phyloP scores from a whole-genome alignment of 1,284 basidiomycete species.

The Neonothopanus nambi region DNA sequence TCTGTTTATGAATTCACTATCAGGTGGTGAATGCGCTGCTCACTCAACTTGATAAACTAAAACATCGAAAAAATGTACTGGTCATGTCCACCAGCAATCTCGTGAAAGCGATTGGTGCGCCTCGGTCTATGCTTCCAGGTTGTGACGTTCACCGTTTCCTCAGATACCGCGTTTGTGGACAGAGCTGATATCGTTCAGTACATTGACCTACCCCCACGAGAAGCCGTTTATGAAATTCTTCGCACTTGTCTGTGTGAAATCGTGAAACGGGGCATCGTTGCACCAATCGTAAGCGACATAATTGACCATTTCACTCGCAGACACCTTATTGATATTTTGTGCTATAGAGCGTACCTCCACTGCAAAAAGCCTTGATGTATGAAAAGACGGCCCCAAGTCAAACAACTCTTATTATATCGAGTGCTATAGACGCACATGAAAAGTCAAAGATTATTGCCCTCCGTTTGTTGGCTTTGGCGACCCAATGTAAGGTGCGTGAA shows the following conservation, averaged over 20 bases:
- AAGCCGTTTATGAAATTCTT: slow-evolving; percentile 95
- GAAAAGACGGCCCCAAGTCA: slow-evolving; percentile 38
- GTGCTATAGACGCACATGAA: slow-evolving; percentile 38
- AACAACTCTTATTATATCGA: slow-evolving; percentile 13
- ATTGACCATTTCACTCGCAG: neutral
- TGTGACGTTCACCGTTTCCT: neutral
- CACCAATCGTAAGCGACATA: slow-evolving; percentile 45
- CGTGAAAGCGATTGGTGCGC: slow-evolving; percentile 86
- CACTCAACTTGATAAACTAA: slow-evolving; percentile 96
- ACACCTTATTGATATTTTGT: slow-evolving; percentile 4
- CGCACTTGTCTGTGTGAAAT: slow-evolving; percentile 83
- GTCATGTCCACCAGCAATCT: slow-evolving; percentile 98
- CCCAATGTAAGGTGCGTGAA: slow-evolving; percentile 69
- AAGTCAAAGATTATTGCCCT: slow-evolving; percentile 54
- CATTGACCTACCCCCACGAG: slow-evolving; percentile 84
- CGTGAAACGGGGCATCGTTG: slow-evolving; percentile 71
- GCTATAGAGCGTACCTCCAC: slow-evolving; percentile 58
- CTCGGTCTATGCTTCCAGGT: neutral
- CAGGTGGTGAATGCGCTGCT: slow-evolving; percentile 97
- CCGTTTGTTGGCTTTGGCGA: slow-evolving; percentile 66
- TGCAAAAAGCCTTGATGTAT: slow-evolving; percentile 60
- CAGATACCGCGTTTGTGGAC: slow-evolving; percentile 95
- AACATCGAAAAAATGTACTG: slow-evolving; percentile 89
- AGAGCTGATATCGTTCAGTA: slow-evolving; percentile 97
- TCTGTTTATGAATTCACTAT: neutral